Conservation (phyloP, 129 eudicot genomes). For the Chrysanthemum makinoi region DNA sequence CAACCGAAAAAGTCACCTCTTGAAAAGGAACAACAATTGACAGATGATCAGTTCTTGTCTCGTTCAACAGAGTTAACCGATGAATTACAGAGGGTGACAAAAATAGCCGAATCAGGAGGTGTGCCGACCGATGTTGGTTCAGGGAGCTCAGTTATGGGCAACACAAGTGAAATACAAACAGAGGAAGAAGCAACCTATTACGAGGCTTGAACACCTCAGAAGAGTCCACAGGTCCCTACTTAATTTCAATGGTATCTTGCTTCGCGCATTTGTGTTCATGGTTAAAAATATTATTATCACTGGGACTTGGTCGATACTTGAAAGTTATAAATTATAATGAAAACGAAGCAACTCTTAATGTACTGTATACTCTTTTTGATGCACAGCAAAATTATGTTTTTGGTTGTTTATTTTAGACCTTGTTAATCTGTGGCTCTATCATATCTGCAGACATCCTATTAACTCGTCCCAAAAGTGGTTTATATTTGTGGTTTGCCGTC, state of each 20-base stretch:
- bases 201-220: constrained; percentile 34
- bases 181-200: constrained; percentile 41
- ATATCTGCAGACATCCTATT: too few species aligned
- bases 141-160: constrained; percentile 30
- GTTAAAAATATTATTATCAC: neutral
- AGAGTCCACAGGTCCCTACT: too few species aligned
- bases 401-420: too few species aligned
- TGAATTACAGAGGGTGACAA: constrained; percentile 70
- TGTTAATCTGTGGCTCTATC: too few species aligned
- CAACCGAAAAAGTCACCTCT: constrained; percentile 64
- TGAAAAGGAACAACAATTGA: constrained; percentile 49
- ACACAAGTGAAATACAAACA: constrained; percentile 43
- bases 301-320: neutral
- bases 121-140: constrained; percentile 36
- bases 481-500: too few species aligned
- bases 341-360: neutral
- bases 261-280: neutral
- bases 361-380: neutral
- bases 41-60: constrained; percentile 59
- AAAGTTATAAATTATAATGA: neutral
- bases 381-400: constrained; percentile 1
- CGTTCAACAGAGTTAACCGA: constrained; percentile 51
- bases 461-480: too few species aligned
- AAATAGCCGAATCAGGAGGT: constrained; percentile 72
- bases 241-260: neutral